Base-by-base conservation (phyloP, 176 grass and related monocot species). In the Panicum miliaceum region DNA sequence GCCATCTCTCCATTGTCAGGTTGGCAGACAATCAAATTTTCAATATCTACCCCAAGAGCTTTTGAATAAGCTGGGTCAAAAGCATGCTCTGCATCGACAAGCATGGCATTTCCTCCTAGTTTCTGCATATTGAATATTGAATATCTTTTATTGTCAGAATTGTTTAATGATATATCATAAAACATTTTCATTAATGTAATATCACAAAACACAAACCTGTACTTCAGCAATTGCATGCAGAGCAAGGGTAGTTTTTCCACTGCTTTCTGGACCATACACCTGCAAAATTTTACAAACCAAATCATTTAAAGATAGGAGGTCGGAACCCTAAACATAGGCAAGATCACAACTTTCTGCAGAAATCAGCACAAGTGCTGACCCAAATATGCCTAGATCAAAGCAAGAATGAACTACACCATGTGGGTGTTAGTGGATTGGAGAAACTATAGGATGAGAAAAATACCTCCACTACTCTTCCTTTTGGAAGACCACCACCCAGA, bases 391-490 rank as follows among this genome's bases (percentile, higher is more conserved):
- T 78, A 81, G 7, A 76, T 91, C 10, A 71, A 79, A 68, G 26
- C 64, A 88, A 11, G 7, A 25, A 62, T 87, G 52, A 77, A 60
- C 64, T 32, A 59, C 29, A 15, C 5, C 4, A 36, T n/a, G 29
- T 38, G 57, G n/a, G 38, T 35, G 20, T 41, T 52, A 47, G 14
- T 10, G 41, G 41, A 32, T 32, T 32, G 29, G n/a, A n/a, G 64
- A 23, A 65, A 65, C 32, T 68, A 73, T 48, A 87, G 23, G 38
- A 68, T 32, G 81, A 40, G 4, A 83, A 90, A 90, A 84, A 78
- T 87, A 99, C 96, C 93, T 99, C 96, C 46, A 96, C 96, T 85
- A 96, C 79, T 90, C 93, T 94, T 96, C 96, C 96, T 96, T 90
- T 99, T 16, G 96, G 96, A 74, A 99, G 85, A 42, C 96, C 93